Percentiles rank a stretch among this genome's conserved stretches.
Conservation (phyloP, 176 grass and related monocot species). For the Sorghum bicolor region Sorghum_bicolor_NCBIv3 NC_012876.2:8963001-8963500, state of each 20-base stretch:
- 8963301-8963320: constrained; percentile 7
- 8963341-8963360: constrained; percentile 39
- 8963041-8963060: constrained; percentile 31
- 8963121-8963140: constrained; percentile 5
- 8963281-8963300: not conserved
- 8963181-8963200: constrained; percentile 23
- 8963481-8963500: constrained; percentile 26
- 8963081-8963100: constrained; percentile 41
- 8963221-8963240: constrained; percentile 39
- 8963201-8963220: constrained; percentile 44
- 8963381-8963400: constrained; percentile 42
- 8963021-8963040: constrained; percentile 30
- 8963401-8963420: constrained; percentile 21
- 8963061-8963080: constrained; percentile 37
- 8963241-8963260: constrained; percentile 38
- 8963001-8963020: constrained; percentile 10
- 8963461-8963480: constrained; percentile 45
- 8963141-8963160: constrained; percentile 5
- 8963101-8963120: constrained; percentile 7
- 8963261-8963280: constrained; percentile 43
- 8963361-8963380: constrained; percentile 27
- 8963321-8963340: constrained; percentile 40
- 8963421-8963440: constrained; percentile 11
- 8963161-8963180: constrained; percentile 9
- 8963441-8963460: not conserved